phyloP scores from a whole-genome alignment of 225 moss, liverwort and hornwort genomes.

The Marchantia paleacea region DNA sequence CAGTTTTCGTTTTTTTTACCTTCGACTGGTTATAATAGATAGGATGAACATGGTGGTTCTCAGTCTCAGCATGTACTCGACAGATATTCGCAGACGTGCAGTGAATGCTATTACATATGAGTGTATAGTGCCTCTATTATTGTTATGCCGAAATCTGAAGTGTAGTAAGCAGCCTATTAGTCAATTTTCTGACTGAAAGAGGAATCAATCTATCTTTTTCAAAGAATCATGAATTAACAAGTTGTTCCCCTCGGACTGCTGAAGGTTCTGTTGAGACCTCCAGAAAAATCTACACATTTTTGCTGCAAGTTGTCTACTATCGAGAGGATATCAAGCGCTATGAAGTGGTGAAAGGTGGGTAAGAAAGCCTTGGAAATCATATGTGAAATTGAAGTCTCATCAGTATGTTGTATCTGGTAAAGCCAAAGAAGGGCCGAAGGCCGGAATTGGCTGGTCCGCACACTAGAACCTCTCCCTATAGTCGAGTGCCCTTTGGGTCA shows the following conservation, averaged over 20 bases:
- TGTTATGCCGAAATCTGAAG: too few relatives aligned
- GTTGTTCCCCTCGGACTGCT: slow-evolving; percentile 17
- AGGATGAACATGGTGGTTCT: neutral
- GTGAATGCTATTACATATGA: too few relatives aligned
- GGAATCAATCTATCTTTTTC: neutral
- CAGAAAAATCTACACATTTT: slow-evolving; percentile 52
- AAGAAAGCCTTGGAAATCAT: neutral
- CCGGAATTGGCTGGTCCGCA: too few relatives aligned
- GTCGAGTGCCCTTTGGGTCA: too few relatives aligned
- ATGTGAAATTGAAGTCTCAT: neutral
- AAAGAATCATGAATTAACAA: neutral
- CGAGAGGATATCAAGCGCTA: slow-evolving; percentile 84
- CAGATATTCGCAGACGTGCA: neutral
- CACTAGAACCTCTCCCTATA: too few relatives aligned
- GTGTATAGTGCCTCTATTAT: too few relatives aligned
- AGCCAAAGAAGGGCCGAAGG: too few relatives aligned
- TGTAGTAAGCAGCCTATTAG: too few relatives aligned
- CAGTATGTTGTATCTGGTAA: too few relatives aligned
- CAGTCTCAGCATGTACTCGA: neutral
- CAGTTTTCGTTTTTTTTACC: neutral
- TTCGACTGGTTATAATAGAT: too few relatives aligned
- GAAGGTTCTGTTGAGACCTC: slow-evolving; percentile 83
- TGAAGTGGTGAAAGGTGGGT: slow-evolving; percentile 75
- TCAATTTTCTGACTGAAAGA: neutral
- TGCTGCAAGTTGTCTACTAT: slow-evolving; percentile 68